Base-by-base conservation (phyloP, 2,329 filamentous ascomycete genomes). In the Colletotrichum euphorbiae region DNA sequence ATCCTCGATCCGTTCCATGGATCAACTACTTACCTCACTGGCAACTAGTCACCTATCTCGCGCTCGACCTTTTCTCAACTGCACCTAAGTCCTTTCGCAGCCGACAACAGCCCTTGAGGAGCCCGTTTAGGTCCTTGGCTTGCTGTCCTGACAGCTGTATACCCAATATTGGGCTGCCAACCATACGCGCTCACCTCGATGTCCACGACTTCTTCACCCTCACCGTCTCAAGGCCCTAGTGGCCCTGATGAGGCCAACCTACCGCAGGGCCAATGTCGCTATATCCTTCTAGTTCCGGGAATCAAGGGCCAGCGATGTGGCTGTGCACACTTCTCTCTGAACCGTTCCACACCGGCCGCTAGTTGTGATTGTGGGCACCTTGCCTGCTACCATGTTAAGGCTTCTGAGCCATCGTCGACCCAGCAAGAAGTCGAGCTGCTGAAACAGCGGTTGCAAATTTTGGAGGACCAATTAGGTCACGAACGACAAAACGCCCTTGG, bases 361-460 rank as follows among this genome's bases (percentile, higher is more conserved):
- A 82, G 79, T 19, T 89, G 87, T 72, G 82, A 87, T 57, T 89
- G 87, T 71, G 87, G 87, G 6, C 87, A 89, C 73, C 81, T 87
- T 60, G 85, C 87, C 38, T 89, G 87, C 75, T 89, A 85, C 73
- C 87, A 89, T 73, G 78, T 84, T 66, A 80, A 81, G 70, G 80
- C 81, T n/a, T 77, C 81, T 31, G 82, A 85, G 61, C 75, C 77
- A 12, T 77, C 82, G 6, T 75, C 77, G 1, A 82, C 83, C 66
- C 81, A 76, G 66, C 78, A 77, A 19, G 86, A 88, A 70, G 72
- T 87, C 24, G 83, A 85, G 40, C 77, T 79, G 21, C 78, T 89
- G 68, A 82, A 79, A 70, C 80, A 81, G 60, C 84, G 81, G 56
- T 79, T 84, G 56, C 77, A 79, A 57, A 67, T 77, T 21, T 75